These are phyloP conservation scores for Acmispon strigosus DNA, from an alignment of 306 rosid genomes.

Conservation along the genomic window DNA sequence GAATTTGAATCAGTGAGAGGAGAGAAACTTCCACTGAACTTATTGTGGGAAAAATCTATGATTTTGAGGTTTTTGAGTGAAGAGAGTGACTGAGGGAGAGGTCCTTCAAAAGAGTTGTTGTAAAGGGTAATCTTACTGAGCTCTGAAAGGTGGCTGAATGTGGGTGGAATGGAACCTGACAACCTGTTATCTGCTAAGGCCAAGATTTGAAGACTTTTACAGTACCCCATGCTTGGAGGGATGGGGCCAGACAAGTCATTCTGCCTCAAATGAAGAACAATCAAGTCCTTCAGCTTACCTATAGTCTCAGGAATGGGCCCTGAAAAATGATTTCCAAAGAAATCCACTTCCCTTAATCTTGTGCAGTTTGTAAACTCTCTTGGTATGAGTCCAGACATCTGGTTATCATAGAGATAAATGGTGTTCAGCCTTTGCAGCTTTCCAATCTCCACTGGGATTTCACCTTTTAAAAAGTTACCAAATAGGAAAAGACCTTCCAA, in stretches of 20 bases:
- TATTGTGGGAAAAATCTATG: conserved; percentile 81
- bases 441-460: conserved; percentile 74
- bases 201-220: conserved; percentile 63
- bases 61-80: conserved; percentile 68
- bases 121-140: conserved; percentile 72
- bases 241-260: conserved; percentile 79
- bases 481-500: conserved; percentile 62
- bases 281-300: conserved; percentile 67
- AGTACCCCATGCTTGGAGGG: conserved; percentile 88
- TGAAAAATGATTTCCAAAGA: conserved; percentile 77
- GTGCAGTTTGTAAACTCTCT: conserved; percentile 77
- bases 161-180: conserved; percentile 79
- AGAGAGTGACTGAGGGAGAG: conserved; percentile 64
- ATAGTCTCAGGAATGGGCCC: conserved; percentile 78
- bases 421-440: conserved; percentile 46
- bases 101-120: conserved; percentile 91
- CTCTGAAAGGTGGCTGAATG: conserved; percentile 70
- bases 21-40: conserved; percentile 61
- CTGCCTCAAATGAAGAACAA: conserved; percentile 86
- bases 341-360: conserved; percentile 64
- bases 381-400: conserved; percentile 75
- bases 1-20: conserved; percentile 70
- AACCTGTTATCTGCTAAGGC: conserved; percentile 90
- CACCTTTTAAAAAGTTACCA: conserved; percentile 62
- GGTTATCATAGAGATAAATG: conserved; percentile 85